Conservation (phyloP, 495 filamentous ascomycete species). For the Hypomontagnella submonticulosa region DNA sequence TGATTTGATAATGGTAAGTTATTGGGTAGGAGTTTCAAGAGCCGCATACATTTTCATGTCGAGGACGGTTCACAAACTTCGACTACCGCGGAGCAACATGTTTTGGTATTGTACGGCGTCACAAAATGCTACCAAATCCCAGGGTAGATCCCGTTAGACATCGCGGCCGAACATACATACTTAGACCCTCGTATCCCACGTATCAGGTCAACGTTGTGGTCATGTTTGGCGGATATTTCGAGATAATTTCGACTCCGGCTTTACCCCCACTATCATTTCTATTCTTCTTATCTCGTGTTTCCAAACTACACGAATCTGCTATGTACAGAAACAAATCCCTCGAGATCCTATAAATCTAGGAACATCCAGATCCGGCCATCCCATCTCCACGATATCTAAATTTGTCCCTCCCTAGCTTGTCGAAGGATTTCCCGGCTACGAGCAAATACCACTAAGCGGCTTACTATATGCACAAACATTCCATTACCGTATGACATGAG, state of each 20-base stretch:
- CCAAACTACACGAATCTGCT: slow-evolving; percentile 7
- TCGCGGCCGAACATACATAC: background rate
- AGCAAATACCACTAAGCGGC: background rate
- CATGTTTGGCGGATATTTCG: slow-evolving; percentile 8
- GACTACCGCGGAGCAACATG: slow-evolving; percentile 1
- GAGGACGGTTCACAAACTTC: slow-evolving; percentile 10
- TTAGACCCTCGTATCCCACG: background rate
- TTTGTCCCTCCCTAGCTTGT: slow-evolving; percentile 7
- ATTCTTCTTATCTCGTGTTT: background rate
- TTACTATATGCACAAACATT: slow-evolving; percentile 11
- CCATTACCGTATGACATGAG: slow-evolving; percentile 32
- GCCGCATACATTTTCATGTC: slow-evolving; percentile 1
- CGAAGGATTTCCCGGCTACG: slow-evolving; percentile 14
- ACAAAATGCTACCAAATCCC: slow-evolving; percentile 19
- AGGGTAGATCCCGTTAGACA: slow-evolving; percentile 24
- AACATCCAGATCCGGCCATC: slow-evolving; percentile 9
- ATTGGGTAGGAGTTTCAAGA: slow-evolving; percentile 2
- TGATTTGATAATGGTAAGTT: slow-evolving; percentile 10
- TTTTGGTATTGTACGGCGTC: slow-evolving; percentile 20
- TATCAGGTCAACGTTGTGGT: slow-evolving; percentile 3
- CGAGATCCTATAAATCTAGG: slow-evolving; percentile 24
- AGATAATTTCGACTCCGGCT: slow-evolving; percentile 4
- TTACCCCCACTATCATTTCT: slow-evolving; percentile 3
- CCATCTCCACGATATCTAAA: slow-evolving; percentile 15
- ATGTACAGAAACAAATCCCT: slow-evolving; percentile 8